These are phyloP conservation scores for Salinomyces thailandicus DNA, from an alignment of 2,329 filamentous ascomycete genomes.

Conservation along the genomic window DNA sequence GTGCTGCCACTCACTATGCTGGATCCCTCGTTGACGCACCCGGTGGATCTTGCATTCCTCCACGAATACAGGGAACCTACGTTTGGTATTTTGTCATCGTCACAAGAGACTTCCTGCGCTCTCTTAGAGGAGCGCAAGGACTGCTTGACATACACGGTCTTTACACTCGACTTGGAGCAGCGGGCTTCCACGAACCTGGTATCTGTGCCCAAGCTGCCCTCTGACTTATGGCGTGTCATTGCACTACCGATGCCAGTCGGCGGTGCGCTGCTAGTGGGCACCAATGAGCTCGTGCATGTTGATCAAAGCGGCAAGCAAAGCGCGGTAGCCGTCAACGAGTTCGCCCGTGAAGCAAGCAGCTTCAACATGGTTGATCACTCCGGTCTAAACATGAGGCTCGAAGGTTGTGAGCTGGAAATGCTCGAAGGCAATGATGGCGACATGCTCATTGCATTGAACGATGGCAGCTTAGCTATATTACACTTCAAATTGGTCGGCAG, in stretches of 20 bases:
- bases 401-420: conserved; percentile 67
- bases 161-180: conserved; percentile 88
- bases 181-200: conserved; percentile 86
- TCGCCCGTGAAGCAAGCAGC: conserved; percentile 69
- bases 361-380: conserved; percentile 84
- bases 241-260: conserved; percentile 78
- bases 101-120: conserved; percentile 59
- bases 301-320: conserved; percentile 92
- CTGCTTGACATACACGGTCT: conserved; percentile 81
- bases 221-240: conserved; percentile 74
- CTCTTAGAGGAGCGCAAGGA: conserved; percentile 66
- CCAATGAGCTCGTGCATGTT: conserved; percentile 87
- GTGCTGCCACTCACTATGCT: conserved; percentile 81
- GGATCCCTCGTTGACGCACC: conserved; percentile 77
- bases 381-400: conserved; percentile 65
- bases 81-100: conserved; percentile 84
- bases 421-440: conserved; percentile 70
- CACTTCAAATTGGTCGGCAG: conserved; percentile 82
- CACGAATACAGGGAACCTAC: conserved; percentile 97
- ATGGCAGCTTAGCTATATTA: conserved; percentile 64
- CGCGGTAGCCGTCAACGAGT: conserved; percentile 84
- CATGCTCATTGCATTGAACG: conserved; percentile 68
- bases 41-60: conserved; percentile 83
- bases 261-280: conserved; percentile 74
- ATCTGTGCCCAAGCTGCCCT: conserved; percentile 73